A percentile compares a stretch with the other conserved stretches of the same genome.
Evolutionary conservation across 306 rosid genomes (phyloP).

Genomic region (Ziziphus jujuba): DNA sequence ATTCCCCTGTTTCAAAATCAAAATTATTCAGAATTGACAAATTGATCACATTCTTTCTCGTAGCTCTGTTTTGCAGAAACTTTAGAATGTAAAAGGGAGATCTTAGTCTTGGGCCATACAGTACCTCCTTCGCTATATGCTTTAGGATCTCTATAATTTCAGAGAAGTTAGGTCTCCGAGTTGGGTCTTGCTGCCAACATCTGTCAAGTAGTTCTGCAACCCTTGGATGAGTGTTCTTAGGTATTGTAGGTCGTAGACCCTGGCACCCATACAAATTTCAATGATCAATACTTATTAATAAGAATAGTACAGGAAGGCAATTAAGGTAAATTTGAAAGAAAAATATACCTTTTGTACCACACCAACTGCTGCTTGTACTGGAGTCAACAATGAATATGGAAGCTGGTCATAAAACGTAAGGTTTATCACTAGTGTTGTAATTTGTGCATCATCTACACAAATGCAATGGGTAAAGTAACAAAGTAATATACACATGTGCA

Average conservation of each 20-base stretch:
- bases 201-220: conserved; percentile 74
- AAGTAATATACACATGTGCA: background rate
- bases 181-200: conserved; percentile 92
- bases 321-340: conserved; percentile 17
- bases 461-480: background rate
- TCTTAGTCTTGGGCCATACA: background rate
- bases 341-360: conserved; percentile 93
- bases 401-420: conserved; percentile 52
- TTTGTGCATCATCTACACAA: background rate
- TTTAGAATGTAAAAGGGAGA: background rate
- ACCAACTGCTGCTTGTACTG: conserved; percentile 98
- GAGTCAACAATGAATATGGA: conserved; percentile 82
- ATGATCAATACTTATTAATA: conserved; percentile 10
- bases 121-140: conserved; percentile 74
- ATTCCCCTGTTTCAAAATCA: conserved; percentile 48
- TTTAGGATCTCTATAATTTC: conserved; percentile 72
- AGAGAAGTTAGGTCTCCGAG: conserved; percentile 69
- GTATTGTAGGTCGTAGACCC: conserved; percentile 82
- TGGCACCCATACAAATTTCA: conserved; percentile 38
- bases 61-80: background rate
- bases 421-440: conserved; percentile 16
- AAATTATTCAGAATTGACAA: conserved; percentile 13
- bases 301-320: conserved; percentile 1
- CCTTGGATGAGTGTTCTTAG: conserved; percentile 65
- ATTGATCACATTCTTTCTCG: background rate